Evolutionary conservation across 2,329 filamentous ascomycete genomes (phyloP).

Genomic region (Amphichorda felina): DNA sequence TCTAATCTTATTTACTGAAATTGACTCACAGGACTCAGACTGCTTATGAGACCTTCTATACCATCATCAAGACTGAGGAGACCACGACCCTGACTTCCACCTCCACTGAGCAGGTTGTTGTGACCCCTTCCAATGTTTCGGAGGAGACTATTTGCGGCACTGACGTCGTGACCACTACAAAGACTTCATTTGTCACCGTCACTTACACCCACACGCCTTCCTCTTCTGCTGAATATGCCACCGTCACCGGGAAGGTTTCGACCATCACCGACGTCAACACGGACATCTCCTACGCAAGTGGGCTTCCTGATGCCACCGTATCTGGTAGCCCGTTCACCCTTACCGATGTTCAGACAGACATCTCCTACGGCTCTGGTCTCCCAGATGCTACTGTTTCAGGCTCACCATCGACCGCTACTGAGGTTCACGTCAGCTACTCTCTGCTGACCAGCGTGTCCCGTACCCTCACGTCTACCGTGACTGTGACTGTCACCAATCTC

Average conservation of each 20-base stretch:
- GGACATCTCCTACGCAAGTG: conserved; percentile 10
- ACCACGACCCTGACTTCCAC: conserved; percentile 7
- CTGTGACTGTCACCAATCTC: conserved; percentile 18
- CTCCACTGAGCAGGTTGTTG: conserved; percentile 6
- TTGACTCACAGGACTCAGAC: conserved; percentile 19
- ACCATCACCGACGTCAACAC: conserved; percentile 13
- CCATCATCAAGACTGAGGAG: conserved; percentile 9
- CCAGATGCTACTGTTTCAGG: conserved; percentile 18
- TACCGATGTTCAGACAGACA: conserved; percentile 10
- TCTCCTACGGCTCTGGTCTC: conserved; percentile 10
- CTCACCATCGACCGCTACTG: conserved; percentile 15
- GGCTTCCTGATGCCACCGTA: conserved; percentile 14
- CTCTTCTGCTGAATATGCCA: conserved; percentile 9
- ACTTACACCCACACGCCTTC: conserved; percentile 8
- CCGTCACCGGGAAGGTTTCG: conserved; percentile 11
- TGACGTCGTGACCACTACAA: conserved; percentile 11
- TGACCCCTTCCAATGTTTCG: conserved; percentile 2
- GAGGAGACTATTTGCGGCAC: conserved; percentile 6
- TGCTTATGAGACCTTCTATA: conserved; percentile 19
- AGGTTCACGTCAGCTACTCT: conserved; percentile 13
- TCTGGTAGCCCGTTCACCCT: conserved; percentile 12
- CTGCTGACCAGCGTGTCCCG: conserved; percentile 12
- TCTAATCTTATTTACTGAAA: not conserved
- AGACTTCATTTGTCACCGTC: conserved; percentile 8
- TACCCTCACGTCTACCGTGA: conserved; percentile 8